Evolutionary conservation across 495 filamentous ascomycete species (phyloP).

Genomic region (Platismatia glauca): DNA sequence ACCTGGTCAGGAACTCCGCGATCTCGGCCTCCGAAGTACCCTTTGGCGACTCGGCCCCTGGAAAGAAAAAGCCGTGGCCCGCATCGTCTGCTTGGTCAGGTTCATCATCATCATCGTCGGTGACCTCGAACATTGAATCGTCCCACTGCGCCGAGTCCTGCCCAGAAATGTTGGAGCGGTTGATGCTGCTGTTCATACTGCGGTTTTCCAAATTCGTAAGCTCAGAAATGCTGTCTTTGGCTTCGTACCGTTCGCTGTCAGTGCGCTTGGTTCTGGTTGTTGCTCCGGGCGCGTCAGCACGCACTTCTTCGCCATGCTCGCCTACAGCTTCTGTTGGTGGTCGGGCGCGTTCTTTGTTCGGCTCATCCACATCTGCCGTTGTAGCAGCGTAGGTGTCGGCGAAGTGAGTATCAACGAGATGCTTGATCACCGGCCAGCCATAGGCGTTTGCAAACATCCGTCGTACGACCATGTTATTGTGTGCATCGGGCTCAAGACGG

Average conservation of each 20-base stretch:
- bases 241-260: constrained; percentile 22
- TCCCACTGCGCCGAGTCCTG: constrained; percentile 35
- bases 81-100: constrained; percentile 2
- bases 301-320: constrained; percentile 39
- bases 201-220: constrained; percentile 12
- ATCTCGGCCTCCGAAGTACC: constrained; percentile 24
- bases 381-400: constrained; percentile 52
- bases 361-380: constrained; percentile 49
- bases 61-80: not conserved
- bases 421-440: constrained; percentile 92
- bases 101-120: constrained; percentile 28
- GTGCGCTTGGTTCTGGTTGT: constrained; percentile 18
- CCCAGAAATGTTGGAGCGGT: constrained; percentile 20
- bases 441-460: constrained; percentile 95
- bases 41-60: not conserved
- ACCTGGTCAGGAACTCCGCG: constrained; percentile 16
- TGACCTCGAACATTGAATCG: constrained; percentile 32
- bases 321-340: constrained; percentile 29
- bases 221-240: constrained; percentile 22
- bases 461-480: constrained; percentile 96
- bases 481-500: constrained; percentile 88
- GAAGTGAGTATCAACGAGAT: constrained; percentile 90
- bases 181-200: constrained; percentile 18
- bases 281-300: constrained; percentile 5
- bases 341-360: constrained; percentile 42